These are phyloP conservation scores for Persicaria maculosa DNA, from an alignment of 148 eudicot species.

Conservation along the genomic window DNA sequence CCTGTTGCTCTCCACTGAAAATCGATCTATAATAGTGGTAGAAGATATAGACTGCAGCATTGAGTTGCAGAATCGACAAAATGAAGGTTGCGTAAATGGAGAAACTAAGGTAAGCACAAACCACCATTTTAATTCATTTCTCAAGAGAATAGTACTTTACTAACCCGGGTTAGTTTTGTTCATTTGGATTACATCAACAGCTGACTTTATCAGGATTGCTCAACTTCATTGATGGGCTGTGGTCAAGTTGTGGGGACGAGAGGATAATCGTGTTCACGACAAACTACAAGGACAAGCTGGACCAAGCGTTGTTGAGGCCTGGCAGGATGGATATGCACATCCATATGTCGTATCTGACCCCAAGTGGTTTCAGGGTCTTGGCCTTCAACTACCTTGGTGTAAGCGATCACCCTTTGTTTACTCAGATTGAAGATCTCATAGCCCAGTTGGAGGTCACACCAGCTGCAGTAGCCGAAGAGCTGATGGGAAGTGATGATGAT, in stretches of 20 bases:
- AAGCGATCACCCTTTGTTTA: conserved; percentile 3
- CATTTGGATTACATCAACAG: background rate
- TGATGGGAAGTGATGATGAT: conserved; percentile 11
- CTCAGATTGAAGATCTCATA: conserved; percentile 5
- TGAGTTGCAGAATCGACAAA: conserved; percentile 11
- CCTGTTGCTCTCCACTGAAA: conserved; percentile 19
- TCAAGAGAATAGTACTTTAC: background rate
- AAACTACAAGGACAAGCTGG: conserved; percentile 17
- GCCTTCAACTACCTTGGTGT: conserved; percentile 16
- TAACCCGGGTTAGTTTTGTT: background rate
- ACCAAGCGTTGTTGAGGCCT: conserved; percentile 15
- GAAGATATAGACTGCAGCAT: conserved; percentile 35
- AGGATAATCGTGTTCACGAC: conserved; percentile 18
- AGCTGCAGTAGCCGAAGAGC: conserved; percentile 9
- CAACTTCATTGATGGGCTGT: conserved; percentile 18
- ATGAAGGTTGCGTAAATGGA: background rate
- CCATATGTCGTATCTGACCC: conserved; percentile 18
- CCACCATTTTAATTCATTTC: too few species aligned
- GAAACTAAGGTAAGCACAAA: background rate
- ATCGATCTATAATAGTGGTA: conserved; percentile 29
- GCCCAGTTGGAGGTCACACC: background rate
- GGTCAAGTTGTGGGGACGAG: conserved; percentile 19
- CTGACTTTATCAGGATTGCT: conserved; percentile 16
- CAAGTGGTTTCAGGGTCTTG: conserved; percentile 9
- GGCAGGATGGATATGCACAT: conserved; percentile 23